A percentile compares a stretch with the other conserved stretches of the same genome.
Evolutionary conservation across 208 protist species (phyloP).

Genomic region (Acanthamoeba triangularis): DNA sequence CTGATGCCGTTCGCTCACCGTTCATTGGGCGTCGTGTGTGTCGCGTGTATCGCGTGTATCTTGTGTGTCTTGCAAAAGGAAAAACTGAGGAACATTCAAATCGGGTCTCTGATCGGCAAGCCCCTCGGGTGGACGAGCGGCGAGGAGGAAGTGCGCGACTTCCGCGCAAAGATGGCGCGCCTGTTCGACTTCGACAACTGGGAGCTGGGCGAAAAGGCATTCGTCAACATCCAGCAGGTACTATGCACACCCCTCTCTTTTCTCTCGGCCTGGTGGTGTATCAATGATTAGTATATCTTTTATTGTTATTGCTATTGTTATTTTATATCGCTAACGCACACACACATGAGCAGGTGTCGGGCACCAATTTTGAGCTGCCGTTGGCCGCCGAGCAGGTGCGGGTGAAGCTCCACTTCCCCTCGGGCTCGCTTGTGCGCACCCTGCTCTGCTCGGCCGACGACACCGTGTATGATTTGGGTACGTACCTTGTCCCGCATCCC

Average conservation of each 20-base stretch:
- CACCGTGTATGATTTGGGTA: slow-evolving; percentile 12
- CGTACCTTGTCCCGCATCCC: neutral
- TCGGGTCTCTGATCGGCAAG: slow-evolving; percentile 27
- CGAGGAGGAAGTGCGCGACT: slow-evolving; percentile 35
- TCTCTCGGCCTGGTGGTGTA: too few species aligned
- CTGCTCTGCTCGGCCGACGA: slow-evolving; percentile 10
- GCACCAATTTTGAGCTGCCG: slow-evolving; percentile 1
- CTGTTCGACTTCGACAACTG: slow-evolving; percentile 42
- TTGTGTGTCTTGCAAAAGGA: slow-evolving; percentile 1
- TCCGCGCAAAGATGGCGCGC: slow-evolving; percentile 18
- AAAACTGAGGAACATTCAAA: slow-evolving; percentile 50
- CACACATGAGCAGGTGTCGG: neutral
- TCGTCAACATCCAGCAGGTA: slow-evolving; percentile 1
- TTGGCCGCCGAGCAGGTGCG: slow-evolving; percentile 13
- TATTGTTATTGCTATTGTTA: too few species aligned
- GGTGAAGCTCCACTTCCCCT: slow-evolving; percentile 33
- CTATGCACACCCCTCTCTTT: too few species aligned
- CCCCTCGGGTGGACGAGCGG: slow-evolving; percentile 25
- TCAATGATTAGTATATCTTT: too few species aligned
- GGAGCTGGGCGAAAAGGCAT: slow-evolving; percentile 3
- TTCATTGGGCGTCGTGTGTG: too few species aligned
- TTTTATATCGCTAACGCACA: neutral
- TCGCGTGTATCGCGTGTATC: neutral
- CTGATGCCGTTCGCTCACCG: neutral
- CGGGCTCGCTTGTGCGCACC: slow-evolving; percentile 8